These are phyloP conservation scores for Aspergillus carbonarius DNA, from an alignment of 2,329 filamentous ascomycete genomes.

Conservation along the genomic window DNA sequence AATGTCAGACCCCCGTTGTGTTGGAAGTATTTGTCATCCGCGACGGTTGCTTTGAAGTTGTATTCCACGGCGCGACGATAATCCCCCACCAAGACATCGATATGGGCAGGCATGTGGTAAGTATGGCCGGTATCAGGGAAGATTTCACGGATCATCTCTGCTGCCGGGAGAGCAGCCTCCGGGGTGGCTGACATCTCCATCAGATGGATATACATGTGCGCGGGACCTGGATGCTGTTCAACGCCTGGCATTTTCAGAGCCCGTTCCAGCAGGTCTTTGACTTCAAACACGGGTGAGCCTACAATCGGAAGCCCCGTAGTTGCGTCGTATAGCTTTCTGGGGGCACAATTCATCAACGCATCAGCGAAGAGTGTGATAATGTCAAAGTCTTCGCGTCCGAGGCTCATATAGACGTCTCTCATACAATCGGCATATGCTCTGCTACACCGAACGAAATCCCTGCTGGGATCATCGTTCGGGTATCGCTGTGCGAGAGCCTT, in stretches of 20 bases:
- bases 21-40: slow-evolving; percentile 65
- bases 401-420: slow-evolving; percentile 51
- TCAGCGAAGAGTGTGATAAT: slow-evolving; percentile 63
- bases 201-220: slow-evolving; percentile 73
- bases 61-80: slow-evolving; percentile 66
- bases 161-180: slow-evolving; percentile 60
- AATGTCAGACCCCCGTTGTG: slow-evolving; percentile 62
- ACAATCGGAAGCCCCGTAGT: slow-evolving; percentile 53
- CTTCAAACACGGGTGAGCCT: slow-evolving; percentile 43
- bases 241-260: slow-evolving; percentile 53
- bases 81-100: slow-evolving; percentile 70
- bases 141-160: slow-evolving; percentile 61
- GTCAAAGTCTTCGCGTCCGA: slow-evolving; percentile 54
- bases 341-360: slow-evolving; percentile 63
- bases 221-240: slow-evolving; percentile 63
- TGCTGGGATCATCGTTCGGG: slow-evolving; percentile 49
- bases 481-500: slow-evolving; percentile 61
- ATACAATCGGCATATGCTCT: slow-evolving; percentile 60
- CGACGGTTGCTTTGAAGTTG: slow-evolving; percentile 64
- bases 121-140: slow-evolving; percentile 69
- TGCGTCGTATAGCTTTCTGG: slow-evolving; percentile 63
- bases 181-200: slow-evolving; percentile 72
- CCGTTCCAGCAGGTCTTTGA: slow-evolving; percentile 58
- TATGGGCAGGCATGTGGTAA: slow-evolving; percentile 73
- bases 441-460: slow-evolving; percentile 55